phyloP scores from a whole-genome alignment of 345 rosid species.

The Jatropha curcas region DNA sequence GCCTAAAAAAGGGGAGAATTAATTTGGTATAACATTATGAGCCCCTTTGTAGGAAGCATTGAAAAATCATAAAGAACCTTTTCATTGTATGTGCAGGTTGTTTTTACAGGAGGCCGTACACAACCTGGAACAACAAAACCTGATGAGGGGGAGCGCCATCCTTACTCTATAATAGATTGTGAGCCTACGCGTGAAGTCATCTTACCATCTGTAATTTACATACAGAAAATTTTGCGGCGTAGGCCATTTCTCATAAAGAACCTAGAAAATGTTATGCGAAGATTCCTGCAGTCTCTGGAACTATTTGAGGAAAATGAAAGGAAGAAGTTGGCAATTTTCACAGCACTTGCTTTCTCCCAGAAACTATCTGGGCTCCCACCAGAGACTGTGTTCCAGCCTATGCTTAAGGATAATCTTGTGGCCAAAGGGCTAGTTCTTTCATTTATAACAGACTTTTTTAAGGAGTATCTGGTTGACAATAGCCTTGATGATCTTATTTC shows the following conservation, averaged over 20 bases:
- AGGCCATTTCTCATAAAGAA: conserved; percentile 94
- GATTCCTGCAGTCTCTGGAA: conserved; percentile 94
- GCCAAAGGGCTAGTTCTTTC: conserved; percentile 97
- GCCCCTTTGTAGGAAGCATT: too few relatives aligned
- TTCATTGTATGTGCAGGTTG: conserved; percentile 66
- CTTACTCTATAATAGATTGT: conserved; percentile 82
- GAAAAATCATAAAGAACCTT: too few relatives aligned
- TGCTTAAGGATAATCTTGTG: conserved; percentile 97
- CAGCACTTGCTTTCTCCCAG: conserved; percentile 98
- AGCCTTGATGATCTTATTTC: conserved; percentile 92
- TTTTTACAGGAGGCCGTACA: conserved; percentile 96
- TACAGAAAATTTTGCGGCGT: conserved; percentile 87
- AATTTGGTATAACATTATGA: too few relatives aligned
- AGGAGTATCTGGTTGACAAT: conserved; percentile 93
- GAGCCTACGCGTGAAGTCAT: conserved; percentile 81
- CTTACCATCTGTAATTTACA: conserved; percentile 82
- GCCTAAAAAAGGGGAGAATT: too few relatives aligned
- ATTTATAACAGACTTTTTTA: conserved; percentile 92
- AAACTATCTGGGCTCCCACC: conserved; percentile 96
- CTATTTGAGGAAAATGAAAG: conserved; percentile 96
- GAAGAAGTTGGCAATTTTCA: conserved; percentile 97
- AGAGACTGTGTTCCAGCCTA: conserved; percentile 94
- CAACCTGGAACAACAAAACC: conserved; percentile 95
- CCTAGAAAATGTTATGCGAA: conserved; percentile 93
- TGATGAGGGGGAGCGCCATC: conserved; percentile 98